Base-by-base conservation (phyloP, 345 rosid species). In the Lepidium didymum region DNA sequence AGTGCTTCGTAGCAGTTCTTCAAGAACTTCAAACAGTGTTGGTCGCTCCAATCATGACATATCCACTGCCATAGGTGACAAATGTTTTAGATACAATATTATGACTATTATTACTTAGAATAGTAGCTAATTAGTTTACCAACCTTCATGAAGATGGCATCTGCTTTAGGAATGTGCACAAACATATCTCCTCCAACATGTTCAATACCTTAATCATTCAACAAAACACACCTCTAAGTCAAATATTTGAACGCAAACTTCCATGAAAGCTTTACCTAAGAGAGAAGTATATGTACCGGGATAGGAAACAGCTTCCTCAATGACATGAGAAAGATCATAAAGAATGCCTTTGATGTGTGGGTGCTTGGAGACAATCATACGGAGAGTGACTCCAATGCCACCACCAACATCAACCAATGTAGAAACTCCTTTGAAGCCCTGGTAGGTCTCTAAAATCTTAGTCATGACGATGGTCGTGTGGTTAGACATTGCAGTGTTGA, bases 91-190 rank as follows among this genome's bases (percentile, higher is more conserved):
- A 13, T n/a, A 15, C 35, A 63, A 5, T 16, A 0, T 31, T 44
- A 44, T 44, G 2, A 8, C 29, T 19, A 46, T 4, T 19, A 18
- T 19, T 42, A 29, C 27, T 47, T 4, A 19, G 7, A 47, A 47
- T 47, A 10, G 8, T 10, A 8, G 13, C 11, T 47, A 21, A 42
- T 43, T 54, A 33, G 25, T 67, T 16, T 55, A 54, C 43, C 7
- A 29, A 92, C 92, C 89, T 92, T 89, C 87, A 87, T 85, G 89
- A 89, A 87, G 64, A 89, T 83, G 77, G 91, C 92, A 58, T 92
- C 92, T 27, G 79, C 95, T 70, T 82, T 81, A 6, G 96, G 96
- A 19, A 86, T 78, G 35, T 79, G 81, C 1, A 68, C 81, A 72
- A 89, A 87, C 96, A 92, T 92, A 75, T 92, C 92, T 13, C 98